A percentile compares a stretch with the other conserved stretches of the same genome.
These are phyloP conservation scores for Orbilia oligospora DNA, from an alignment of 2,329 filamentous ascomycete species.

Conservation along the genomic window DNA sequence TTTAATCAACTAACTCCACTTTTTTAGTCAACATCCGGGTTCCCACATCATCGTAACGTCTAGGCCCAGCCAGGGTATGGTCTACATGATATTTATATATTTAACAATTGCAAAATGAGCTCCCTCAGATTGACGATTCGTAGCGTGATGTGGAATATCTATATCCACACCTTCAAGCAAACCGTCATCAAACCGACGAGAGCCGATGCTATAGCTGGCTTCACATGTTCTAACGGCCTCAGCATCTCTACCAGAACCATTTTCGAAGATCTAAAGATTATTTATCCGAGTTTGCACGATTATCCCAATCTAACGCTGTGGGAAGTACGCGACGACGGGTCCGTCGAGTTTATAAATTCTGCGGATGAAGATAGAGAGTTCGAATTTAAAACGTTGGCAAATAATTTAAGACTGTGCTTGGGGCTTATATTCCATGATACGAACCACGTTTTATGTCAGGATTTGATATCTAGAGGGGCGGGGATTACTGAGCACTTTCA, in stretches of 20 bases:
- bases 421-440: neutral
- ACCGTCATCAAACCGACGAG: neutral
- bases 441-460: neutral
- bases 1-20: no score
- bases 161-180: neutral
- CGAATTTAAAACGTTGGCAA: neutral
- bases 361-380: neutral
- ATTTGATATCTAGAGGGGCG: neutral
- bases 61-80: no score
- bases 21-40: no score
- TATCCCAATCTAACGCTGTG: neutral
- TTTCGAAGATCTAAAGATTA: constrained; percentile 10
- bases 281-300: neutral
- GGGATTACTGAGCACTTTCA: neutral
- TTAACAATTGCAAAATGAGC: neutral
- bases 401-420: neutral
- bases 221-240: neutral
- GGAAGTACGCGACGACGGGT: neutral
- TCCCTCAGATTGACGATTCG: neutral
- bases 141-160: neutral
- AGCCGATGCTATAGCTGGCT: neutral
- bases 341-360: neutral
- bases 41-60: no score
- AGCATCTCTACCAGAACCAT: neutral
- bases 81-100: no score